Base-by-base conservation (phyloP, 202 grass and related monocot species). In the Alloteropsis angusta region DNA sequence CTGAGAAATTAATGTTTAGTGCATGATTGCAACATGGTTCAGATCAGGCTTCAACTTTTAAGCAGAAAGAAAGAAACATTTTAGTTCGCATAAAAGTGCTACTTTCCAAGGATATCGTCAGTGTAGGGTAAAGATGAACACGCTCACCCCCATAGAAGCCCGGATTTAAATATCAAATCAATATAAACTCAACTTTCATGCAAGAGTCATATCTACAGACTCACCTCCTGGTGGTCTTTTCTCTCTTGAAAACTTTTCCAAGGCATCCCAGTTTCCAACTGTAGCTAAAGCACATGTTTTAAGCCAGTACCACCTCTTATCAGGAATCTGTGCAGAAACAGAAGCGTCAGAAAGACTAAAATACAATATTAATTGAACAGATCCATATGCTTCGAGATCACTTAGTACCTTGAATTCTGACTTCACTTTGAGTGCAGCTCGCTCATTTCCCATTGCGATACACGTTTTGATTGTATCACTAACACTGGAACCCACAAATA, bases 301-400 rank as follows among this genome's bases (percentile, higher is more conserved):
- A 55, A 99, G 86, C 96, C 88, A 96, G 82, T 99, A 99, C 96
- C 92, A 99, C 72, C 96, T 93, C 80, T 99, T 99, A 84, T 99
- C 96, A 84, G 96, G 93, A 87, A 99, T 90, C 96, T 99, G 53
- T 47, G 53, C 48, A 85, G 58, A 74, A 86, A 42, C 32, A 84
- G n/a, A 50, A 18, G 18, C 23, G 56, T 83, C 13, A 87, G 70
- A 79, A 68, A 78, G n/a, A 74, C 12, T 21, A 44, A 7, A 50
- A 67, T 47, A 52, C 3, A 36, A 5, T 36, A 64, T 52, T 70
- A 52, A 84, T 65, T 45, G 61, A 44, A 30, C 17, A 82, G 50
- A 18, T 49, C 34, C 46, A 22, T 63, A 85, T 35, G 56, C 68
- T 67, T 21, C n/a, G 64, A 83, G 69, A n/a, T 42, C 19, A 78